Base-by-base conservation (phyloP, 1,139 yeast species). In the Blastobotrys aristatus region DNA sequence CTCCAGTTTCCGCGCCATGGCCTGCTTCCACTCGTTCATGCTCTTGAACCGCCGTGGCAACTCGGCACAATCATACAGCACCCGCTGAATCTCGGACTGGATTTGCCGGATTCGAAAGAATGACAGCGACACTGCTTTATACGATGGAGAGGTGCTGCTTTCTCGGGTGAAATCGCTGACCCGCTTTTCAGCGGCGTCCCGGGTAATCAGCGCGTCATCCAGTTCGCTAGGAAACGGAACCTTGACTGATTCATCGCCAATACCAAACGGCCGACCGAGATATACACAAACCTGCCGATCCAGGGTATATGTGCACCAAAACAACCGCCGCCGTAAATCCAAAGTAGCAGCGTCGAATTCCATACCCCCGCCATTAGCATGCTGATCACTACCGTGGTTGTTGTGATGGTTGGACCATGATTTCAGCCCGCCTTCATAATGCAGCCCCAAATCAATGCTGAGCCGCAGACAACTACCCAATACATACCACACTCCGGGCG, bases 401-500 rank as follows among this genome's bases (percentile, higher is more conserved):
- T 38, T 47, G 44, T 40, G 51, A 37, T 38, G 49, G 27, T 51
- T 52, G 13, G 54, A 45, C 63, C 64, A 58, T 5, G 65, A 51
- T 40, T 59, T 57, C 35, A 59, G 52, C n/a, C 65, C 65, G 18
- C 52, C 63, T 44, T 68, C 95, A 32, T 81, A 79, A 63, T 88
- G 96, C 5, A 89, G 69, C 1, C 95, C 96, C 52, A 89, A 66
- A 63, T 88, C 96, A 22, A 88, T 86, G 57, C 94, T 82, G 46
- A 87, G 66, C 49, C 96, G 72, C 44, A 87, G 65, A 0, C 92
- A 92, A 5, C 87, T 78, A 0, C 96, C 96, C 52, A 87, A 70
- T 1, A 86, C 79, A 60, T 87, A 87, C 97, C 97, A 89, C n/a
- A 87, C 87, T 1, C 96, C 94, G 0, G 96, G 96, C 3, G 80